Conservation (phyloP, 257 asterid genomes). For the Ligustrum vulgare region DNA sequence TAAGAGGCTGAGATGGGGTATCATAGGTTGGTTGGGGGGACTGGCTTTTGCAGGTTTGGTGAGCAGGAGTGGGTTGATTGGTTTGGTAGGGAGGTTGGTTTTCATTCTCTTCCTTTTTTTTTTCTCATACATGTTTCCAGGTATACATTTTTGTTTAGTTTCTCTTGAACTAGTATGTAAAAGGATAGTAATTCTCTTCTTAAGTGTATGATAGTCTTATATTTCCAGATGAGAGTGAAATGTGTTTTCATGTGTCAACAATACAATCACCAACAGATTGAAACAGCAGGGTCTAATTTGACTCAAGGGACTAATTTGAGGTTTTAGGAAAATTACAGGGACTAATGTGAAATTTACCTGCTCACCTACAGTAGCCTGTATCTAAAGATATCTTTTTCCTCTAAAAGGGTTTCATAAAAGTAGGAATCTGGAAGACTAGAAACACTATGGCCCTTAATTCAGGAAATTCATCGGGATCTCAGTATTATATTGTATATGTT, state of each 20-base stretch:
- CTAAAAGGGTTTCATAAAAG: not conserved
- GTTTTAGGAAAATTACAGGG: not conserved
- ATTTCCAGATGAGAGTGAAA: not conserved
- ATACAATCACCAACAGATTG: not conserved
- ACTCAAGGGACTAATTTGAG: not conserved
- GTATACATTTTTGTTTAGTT: not conserved
- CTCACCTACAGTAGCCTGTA: not conserved
- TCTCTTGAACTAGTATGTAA: not conserved
- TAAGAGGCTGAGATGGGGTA: too few relatives aligned
- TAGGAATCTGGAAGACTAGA: not conserved
- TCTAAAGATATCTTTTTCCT: not conserved
- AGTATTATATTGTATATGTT: not conserved
- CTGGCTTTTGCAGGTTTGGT: not conserved
- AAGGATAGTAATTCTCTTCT: not conserved
- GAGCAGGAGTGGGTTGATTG: not conserved
- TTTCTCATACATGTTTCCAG: not conserved
- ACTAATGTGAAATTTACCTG: not conserved
- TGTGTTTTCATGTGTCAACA: not conserved
- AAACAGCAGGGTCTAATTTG: not conserved
- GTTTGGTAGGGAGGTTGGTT: not conserved
- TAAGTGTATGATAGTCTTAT: not conserved
- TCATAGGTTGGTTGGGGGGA: not conserved
- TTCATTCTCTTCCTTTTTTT: not conserved
- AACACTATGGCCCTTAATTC: not conserved
- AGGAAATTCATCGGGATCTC: not conserved